Base-by-base conservation (phyloP, 371 early-diverging fungal genomes). In the Rhizomucor miehei region DNA sequence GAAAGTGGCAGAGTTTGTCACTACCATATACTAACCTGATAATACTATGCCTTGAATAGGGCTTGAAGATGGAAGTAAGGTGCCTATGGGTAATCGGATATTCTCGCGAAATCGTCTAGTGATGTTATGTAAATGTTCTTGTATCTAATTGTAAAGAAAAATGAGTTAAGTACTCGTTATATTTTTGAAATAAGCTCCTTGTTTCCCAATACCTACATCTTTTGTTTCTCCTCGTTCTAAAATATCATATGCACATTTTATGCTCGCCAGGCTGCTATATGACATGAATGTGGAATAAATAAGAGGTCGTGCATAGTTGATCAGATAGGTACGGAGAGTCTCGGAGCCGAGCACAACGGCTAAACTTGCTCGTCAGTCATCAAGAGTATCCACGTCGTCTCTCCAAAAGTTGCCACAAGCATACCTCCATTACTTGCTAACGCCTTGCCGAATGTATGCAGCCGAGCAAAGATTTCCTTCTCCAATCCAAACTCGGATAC, bases 401-500 rank as follows among this genome's bases (percentile, higher is more conserved):
- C n/a, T 2, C 25, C 40, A 44, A 43, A 12, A 21, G 19, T 53
- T 1, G 24, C 5, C 44, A 20, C 19, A 41, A 4, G 19, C 43
- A 60, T 75, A 88, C 89, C 89, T 65, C 93, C 93, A 65, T 89
- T 88, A 48, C 84, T 80, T 3, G 88, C 91, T 44, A 91, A 71
- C 0, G 87, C 88, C 59, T 93, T 93, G 49, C 93, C 90, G 73
- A 91, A 93, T 11, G 93, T 93, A 59, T 88, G 86, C 0, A 93
- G 65, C 21, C 91, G 79, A 3, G 87, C 89, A 81, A 87, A 90
- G 3, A 91, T 75, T 35, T 78, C 64, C 41, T 71, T 53, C 56
- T 88, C 85, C 36, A 89, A 52, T 1, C 84, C 85, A 10, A 89
- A 60, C 35, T 79, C 75, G 48, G 63, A 70, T 6, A 87, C 87